Evolutionary conservation across 1,284 basidiomycete genomes (phyloP).

Genomic region (Apiotrichum montevideense): DNA sequence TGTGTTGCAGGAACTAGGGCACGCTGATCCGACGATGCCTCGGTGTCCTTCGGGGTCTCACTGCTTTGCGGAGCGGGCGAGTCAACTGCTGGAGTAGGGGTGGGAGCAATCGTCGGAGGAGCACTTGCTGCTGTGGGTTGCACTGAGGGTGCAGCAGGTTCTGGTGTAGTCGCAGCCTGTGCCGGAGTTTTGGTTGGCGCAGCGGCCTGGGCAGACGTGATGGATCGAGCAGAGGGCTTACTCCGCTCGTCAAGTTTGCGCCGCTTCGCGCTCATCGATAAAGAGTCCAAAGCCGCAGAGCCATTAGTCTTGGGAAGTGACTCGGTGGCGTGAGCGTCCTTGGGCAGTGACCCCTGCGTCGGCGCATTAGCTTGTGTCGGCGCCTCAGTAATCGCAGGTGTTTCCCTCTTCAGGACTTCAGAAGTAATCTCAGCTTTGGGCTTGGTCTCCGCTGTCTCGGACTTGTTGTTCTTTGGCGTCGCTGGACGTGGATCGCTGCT

Average conservation of each 20-base stretch:
- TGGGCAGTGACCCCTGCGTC: too few species aligned
- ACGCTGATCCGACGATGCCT: neutral
- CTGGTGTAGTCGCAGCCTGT: neutral
- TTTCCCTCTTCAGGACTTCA: neutral
- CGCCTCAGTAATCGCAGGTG: too few species aligned
- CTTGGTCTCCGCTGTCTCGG: neutral
- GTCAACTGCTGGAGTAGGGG: too few species aligned
- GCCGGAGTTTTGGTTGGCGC: neutral
- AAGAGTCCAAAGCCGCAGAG: neutral
- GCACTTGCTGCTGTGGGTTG: too few species aligned
- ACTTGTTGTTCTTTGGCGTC: too few species aligned
- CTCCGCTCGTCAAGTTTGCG: conserved; percentile 1
- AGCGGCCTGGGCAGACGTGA: too few species aligned
- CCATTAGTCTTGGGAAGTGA: neutral
- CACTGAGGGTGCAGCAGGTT: neutral
- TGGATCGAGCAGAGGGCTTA: too few species aligned
- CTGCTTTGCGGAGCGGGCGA: neutral
- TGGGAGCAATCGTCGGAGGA: too few species aligned
- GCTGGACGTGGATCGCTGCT: neutral
- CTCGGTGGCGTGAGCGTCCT: too few species aligned
- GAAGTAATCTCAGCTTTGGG: neutral
- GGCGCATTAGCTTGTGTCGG: too few species aligned
- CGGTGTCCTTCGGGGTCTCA: neutral
- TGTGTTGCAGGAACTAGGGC: neutral
- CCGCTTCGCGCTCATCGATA: neutral